Evolutionary conservation across 208 protist genomes (phyloP).

Genomic region (Acanthamoeba healyi): DNA sequence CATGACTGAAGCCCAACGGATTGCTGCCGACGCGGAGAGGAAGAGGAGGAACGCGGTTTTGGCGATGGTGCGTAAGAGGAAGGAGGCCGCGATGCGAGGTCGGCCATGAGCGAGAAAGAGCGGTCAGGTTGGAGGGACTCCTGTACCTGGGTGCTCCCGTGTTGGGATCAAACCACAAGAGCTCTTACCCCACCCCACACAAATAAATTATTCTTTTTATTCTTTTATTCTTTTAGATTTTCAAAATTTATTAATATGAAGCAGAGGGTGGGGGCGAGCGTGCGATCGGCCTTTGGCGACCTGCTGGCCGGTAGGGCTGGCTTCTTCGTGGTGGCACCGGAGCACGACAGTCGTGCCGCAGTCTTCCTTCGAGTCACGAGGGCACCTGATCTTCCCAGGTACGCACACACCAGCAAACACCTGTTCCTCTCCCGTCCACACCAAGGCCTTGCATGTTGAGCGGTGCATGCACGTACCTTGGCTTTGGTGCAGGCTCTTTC

Average conservation of each 20-base stretch:
- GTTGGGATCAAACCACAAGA: no score
- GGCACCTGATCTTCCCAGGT: conserved; percentile 10
- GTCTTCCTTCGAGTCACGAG: background rate
- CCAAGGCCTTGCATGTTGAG: background rate
- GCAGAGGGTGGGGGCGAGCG: background rate
- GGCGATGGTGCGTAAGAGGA: no score
- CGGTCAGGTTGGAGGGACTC: no score
- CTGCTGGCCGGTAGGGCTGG: background rate
- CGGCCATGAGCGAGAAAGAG: no score
- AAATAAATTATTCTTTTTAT: no score
- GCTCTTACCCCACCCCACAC: no score
- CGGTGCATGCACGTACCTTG: background rate
- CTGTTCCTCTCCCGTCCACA: background rate
- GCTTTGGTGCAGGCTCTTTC: conserved; percentile 65
- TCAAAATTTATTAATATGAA: background rate
- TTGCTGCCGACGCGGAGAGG: no score
- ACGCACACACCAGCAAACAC: background rate
- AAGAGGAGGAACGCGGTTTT: no score
- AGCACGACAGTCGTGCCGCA: background rate
- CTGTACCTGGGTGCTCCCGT: no score
- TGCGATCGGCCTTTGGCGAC: conserved; percentile 5
- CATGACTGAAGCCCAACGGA: no score
- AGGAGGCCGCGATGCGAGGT: no score
- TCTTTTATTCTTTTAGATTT: no score
- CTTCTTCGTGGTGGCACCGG: conserved; percentile 7